phyloP scores from a whole-genome alignment of 225 moss, liverwort and hornwort genomes.

The Polytrichum commune region DNA sequence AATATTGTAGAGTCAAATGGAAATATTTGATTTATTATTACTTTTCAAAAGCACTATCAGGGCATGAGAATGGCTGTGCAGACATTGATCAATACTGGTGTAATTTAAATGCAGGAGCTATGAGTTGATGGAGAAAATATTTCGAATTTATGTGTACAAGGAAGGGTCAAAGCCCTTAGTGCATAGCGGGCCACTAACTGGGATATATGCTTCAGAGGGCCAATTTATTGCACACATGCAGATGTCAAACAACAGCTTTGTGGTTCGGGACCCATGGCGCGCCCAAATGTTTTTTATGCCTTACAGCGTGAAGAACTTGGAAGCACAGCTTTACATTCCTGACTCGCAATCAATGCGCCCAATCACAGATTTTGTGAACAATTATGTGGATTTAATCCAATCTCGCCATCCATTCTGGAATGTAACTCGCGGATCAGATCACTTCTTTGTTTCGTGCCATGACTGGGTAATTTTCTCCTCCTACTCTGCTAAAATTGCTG shows the following conservation, averaged over 20 bases:
- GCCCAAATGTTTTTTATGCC: conserved; percentile 30
- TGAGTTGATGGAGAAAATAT: conserved; percentile 51
- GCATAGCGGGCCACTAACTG: conserved; percentile 38
- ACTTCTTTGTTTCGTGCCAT: conserved; percentile 22
- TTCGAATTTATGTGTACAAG: conserved; percentile 49
- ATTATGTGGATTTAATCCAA: conserved; percentile 10
- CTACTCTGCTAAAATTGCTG: too few relatives aligned
- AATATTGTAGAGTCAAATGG: too few relatives aligned
- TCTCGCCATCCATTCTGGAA: conserved; percentile 18
- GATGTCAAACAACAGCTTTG: conserved; percentile 14
- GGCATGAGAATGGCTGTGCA: neutral
- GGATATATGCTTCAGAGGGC: conserved; percentile 63
- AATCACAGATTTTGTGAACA: conserved; percentile 5
- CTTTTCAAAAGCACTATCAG: neutral
- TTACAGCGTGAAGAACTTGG: conserved; percentile 20
- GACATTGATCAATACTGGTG: neutral
- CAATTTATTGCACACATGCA: conserved; percentile 39
- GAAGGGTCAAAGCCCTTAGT: conserved; percentile 44
- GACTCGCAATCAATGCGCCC: conserved; percentile 10
- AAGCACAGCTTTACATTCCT: conserved; percentile 11
- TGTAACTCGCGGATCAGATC: conserved; percentile 5
- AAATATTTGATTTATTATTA: too few relatives aligned
- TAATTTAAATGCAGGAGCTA: conserved; percentile 44
- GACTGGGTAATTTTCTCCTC: conserved; percentile 11
- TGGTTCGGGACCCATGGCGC: conserved; percentile 10